Evolutionary conservation across 1,284 basidiomycete genomes (phyloP), one percentile per base, ranked within the genome.

Genomic region (Coniophora puteana): DNA sequence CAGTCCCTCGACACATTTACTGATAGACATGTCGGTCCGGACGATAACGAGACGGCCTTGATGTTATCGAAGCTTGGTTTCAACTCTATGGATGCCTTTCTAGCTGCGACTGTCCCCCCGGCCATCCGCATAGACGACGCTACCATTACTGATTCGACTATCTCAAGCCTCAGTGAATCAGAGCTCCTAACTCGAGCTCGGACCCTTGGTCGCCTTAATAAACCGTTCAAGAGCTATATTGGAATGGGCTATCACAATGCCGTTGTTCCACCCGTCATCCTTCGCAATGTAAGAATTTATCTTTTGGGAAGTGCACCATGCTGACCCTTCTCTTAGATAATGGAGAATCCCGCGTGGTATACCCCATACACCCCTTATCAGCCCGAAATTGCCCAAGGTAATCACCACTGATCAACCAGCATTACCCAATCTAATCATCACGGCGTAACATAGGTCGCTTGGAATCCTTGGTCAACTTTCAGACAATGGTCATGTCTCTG

Each of bases 291-390:
- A 52, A 48, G 79, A n/a, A n/a, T n/a, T 58, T 45, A 27, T 27
- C 38, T 38, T 8, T 47, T 40, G 8, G 39, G 22, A 27, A 30
- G 11, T 45, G 21, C 10, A 12, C 22, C 37, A 11, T 45, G 22
- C 25, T 46, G 27, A 23, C 23, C 43, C 33, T 25, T 35, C 38
- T 13, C n/a, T 12, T 48, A 93, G 90, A 69, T 95, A 48, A 85
- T 93, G 69, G 94, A 99, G 66, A 98, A 96, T 62, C 95, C 94
- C 18, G 90, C 87, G 8, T 99, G 95, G 95, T 98, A 98, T 67
- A 98, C 94, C 3, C 92, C 90, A 37, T 98, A 98, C 65, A 97
- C 93, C 3, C 94, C 95, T 1, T 89, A 88, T 61, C 91, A 95
- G 61, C 89, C 92, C 6, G 92, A 96, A 69, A 88, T 95, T 58